Evolutionary conservation across 495 filamentous ascomycete genomes (phyloP), one percentile per base, ranked within the genome.

Genomic region (Talaromyces trachyspermus): DNA sequence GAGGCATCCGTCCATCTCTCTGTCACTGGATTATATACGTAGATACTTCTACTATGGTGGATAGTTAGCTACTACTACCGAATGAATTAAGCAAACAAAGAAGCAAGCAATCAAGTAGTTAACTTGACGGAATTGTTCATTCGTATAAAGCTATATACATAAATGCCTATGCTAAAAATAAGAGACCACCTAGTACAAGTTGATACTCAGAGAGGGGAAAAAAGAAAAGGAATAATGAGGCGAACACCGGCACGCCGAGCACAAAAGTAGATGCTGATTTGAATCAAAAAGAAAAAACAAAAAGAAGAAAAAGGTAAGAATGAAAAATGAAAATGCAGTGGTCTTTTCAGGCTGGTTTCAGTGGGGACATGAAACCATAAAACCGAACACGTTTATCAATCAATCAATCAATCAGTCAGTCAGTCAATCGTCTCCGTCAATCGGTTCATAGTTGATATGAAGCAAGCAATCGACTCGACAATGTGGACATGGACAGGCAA

Each of bases 231-330:
- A 38, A 22, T 10, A 44, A 15, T 29, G 25, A 44, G 42, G 42
- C 42, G 42, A 44, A 44, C 26, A 44, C 42, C 42, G 42, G 42
- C 42, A 44, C 42, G 42, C 42, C 42, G 38, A 38, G 20, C 19
- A 9, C 11, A 39, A 48, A 14, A 37, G 6, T 26, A 18, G 24
- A n/a, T n/a, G n/a, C n/a, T 38, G 35, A 22, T 38, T 19, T 38
- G 35, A 19, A 9, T 15, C 2, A 15, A 17, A 10, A 15, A 22
- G 35, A 11, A 19, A 19, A 20, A n/a, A 43, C 22, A 20, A 22
- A 11, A 27, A 8, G 19, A 9, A 42, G 25, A 11, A 14, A 17
- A 30, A 27, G 3, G 6, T 43, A 43, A 43, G 40, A 43, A 43
- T 43, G 26, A 23, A 19, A 38, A 38, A n/a, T n/a, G n/a, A n/a